Percentiles rank a stretch among this genome's conserved stretches.
phyloP scores from a whole-genome alignment of 2,329 filamentous ascomycete genomes.

The Aureobasidium lini region DNA sequence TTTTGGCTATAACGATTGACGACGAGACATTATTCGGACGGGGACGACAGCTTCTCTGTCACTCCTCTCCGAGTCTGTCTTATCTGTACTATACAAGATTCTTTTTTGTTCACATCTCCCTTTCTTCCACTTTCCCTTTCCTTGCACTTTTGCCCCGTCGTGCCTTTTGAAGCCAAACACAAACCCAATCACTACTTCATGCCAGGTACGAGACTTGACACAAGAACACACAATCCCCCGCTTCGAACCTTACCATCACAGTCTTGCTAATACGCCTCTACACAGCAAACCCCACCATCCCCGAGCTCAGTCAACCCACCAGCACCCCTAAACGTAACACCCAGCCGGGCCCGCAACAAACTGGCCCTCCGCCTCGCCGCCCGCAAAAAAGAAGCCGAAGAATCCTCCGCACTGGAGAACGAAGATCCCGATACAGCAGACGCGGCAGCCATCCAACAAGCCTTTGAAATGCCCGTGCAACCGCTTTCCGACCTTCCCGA shows the following conservation, averaged over 20 bases:
- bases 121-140: background rate
- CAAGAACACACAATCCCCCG: background rate
- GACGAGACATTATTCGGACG: background rate
- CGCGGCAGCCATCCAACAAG: conserved; percentile 23
- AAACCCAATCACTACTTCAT: background rate
- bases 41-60: background rate
- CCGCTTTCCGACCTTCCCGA: conserved; percentile 33
- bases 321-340: conserved; percentile 74
- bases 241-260: background rate
- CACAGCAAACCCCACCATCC: conserved; percentile 3
- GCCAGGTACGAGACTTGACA: conserved; percentile 1
- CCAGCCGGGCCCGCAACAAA: conserved; percentile 78
- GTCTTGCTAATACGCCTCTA: background rate
- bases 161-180: background rate
- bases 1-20: conserved; percentile 12
- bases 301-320: conserved; percentile 1
- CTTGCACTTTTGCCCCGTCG: background rate
- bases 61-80: background rate
- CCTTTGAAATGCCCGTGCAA: conserved; percentile 25
- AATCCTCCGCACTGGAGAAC: conserved; percentile 19
- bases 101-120: background rate
- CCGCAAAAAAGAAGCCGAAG: conserved; percentile 37
- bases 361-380: conserved; percentile 71
- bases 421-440: conserved; percentile 27
- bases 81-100: conserved; percentile 13